Conservation (phyloP, 208 protist species). For the Trypanosoma grayi region DNA sequence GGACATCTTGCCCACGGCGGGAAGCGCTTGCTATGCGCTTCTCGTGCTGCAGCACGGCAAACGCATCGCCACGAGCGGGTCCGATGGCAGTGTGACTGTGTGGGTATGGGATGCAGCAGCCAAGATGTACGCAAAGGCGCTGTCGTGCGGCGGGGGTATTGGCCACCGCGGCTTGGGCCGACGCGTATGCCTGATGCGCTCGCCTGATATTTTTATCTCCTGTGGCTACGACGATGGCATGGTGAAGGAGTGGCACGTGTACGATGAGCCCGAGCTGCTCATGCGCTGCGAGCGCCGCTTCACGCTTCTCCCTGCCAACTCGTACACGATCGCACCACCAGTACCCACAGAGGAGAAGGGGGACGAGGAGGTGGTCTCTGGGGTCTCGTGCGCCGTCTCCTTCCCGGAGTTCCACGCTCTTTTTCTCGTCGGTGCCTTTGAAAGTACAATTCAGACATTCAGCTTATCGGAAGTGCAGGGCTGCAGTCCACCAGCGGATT, state of each 20-base stretch:
- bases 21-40: constrained; percentile 51
- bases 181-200: constrained; percentile 51
- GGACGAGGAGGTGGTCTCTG: constrained; percentile 31
- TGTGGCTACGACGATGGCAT: constrained; percentile 69
- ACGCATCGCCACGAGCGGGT: constrained; percentile 54
- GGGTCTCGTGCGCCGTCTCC: constrained; percentile 53
- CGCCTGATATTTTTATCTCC: constrained; percentile 68
- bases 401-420: constrained; percentile 61
- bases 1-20: constrained; percentile 30
- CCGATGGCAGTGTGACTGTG: constrained; percentile 49
- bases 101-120: constrained; percentile 35
- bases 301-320: constrained; percentile 29
- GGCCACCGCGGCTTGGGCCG: constrained; percentile 42
- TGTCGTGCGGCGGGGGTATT: constrained; percentile 16
- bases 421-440: constrained; percentile 75
- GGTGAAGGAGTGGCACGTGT: constrained; percentile 85
- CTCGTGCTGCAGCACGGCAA: constrained; percentile 38
- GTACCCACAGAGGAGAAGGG: background rate
- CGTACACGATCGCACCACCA: background rate
- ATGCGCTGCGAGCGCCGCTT: constrained; percentile 68
- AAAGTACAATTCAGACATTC: constrained; percentile 62
- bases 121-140: constrained; percentile 33
- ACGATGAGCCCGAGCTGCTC: constrained; percentile 63
- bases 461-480: constrained; percentile 62
- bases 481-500: constrained; percentile 62